Base-by-base conservation (phyloP, 2,329 filamentous ascomycete genomes). In the Iodosphaeria phyllophila region DNA sequence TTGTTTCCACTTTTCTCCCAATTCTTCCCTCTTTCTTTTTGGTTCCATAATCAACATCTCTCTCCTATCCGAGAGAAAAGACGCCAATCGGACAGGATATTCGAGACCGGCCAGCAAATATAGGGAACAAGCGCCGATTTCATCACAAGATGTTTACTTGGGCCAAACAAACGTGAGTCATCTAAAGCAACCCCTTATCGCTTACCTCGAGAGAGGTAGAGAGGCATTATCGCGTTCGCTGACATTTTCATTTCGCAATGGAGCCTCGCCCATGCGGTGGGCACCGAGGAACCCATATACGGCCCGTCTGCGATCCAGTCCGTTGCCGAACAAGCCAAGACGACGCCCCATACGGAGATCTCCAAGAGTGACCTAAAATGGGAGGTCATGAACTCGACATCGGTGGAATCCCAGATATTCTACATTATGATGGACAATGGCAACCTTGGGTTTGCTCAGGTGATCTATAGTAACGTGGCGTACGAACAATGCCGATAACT, bases 401-500 rank as follows among this genome's bases (percentile, higher is more conserved):
- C 67, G 43, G 89, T 95, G 39, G 89, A 98, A 62, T 93, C 82
- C 16, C 77, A 93, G 58, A 83, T 67, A 33, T 98, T 93, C 57
- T 98, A 98, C 57, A 55, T 93, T 43, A 74, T 74, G 51, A 61
- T 75, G 28, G 78, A 92, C 33, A 69, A 59, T 31, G 89, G 89
- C 25, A 63, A 74, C 34, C 51, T 84, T 35, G 79, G 65, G 26
- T 67, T 92, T 51, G 70, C 69, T 31, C 89, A 98, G 61, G 65
- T 95, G 52, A 92, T 98, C 49, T 92, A 95, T 62, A 95, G 79
- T 60, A 93, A 92, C 54, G 78, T 98, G 48, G 76, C 70, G 84
- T 93, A 72, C 52, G 74, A 8, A 14, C 8, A 19, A 5, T 11
- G 4, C 13, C 12, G 18, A 4, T 16, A 14, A 18, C n/a, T 19